phyloP scores from a whole-genome alignment of 148 eudicot species.

The Silene uniflora region DNA sequence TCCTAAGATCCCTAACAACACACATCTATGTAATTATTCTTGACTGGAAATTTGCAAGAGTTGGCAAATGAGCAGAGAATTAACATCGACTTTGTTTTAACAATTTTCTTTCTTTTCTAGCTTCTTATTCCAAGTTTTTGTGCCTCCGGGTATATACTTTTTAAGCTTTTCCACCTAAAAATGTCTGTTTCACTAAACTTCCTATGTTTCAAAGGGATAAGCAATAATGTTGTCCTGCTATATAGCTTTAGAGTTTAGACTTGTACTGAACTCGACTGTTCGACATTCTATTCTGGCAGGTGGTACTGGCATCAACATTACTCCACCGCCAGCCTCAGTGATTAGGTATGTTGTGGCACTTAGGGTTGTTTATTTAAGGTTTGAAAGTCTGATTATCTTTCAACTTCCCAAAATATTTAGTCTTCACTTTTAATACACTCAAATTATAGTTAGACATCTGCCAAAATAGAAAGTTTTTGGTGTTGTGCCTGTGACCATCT shows the following conservation, averaged over 20 bases:
- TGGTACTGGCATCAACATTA: constrained; percentile 92
- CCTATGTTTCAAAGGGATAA: neutral
- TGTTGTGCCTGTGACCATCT: neutral
- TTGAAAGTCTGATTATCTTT: neutral
- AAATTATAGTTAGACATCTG: neutral
- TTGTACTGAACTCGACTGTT: constrained; percentile 7
- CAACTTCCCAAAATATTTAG: neutral
- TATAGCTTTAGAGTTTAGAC: neutral
- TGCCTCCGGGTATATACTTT: no score
- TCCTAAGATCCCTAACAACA: neutral
- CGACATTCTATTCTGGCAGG: constrained; percentile 41
- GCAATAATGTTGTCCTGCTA: neutral
- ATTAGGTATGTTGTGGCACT: constrained; percentile 47
- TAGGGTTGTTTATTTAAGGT: neutral
- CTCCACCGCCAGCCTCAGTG: constrained; percentile 80
- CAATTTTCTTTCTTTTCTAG: neutral
- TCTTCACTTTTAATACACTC: neutral
- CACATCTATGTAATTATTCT: neutral
- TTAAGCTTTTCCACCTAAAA: neutral
- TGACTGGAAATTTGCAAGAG: neutral
- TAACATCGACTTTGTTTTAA: neutral
- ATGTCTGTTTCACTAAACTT: neutral
- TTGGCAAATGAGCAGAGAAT: neutral
- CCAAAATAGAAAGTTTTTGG: neutral
- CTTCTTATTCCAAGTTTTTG: neutral